Evolutionary conservation across 352 stramenopile genomes (phyloP), one percentile per base, ranked within the genome.

Genomic region (Phytophthora boehmeriae): DNA sequence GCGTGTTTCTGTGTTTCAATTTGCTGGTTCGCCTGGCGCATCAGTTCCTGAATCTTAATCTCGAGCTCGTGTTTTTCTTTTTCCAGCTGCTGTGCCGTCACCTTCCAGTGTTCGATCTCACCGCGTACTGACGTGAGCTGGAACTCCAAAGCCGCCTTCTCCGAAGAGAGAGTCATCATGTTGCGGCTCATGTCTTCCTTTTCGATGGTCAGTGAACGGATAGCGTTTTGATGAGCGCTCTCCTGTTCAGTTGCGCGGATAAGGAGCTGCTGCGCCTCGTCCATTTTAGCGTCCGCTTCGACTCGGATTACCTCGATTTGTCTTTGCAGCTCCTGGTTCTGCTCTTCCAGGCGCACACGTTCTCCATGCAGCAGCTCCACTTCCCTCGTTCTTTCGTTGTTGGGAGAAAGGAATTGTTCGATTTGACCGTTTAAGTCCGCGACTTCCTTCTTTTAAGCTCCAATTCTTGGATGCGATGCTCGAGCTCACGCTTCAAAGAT

Each of bases 111-210:
- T 10, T 77, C 65, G 38, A 64, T 70, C 17, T 79, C 61, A 59
- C 71, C 67, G 25, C 75, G 77, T 28, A 80, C 72, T 23, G 71
- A 71, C 16, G 56, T 41, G 30, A 89, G 20, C 54, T 92, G 79
- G 27, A 62, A 64, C 53, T 91, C 81, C 14, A 90, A 46, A 11
- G 65, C 54, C 2, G 75, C 47, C 36, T 88, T 89, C 45, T 92
- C 78, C 2, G 68, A 72, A n/a, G 67, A 64, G 6, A 89, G 49
- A 0, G 65, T 56, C 35, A 68, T 59, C 19, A 90, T 59, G 8
- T 74, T 83, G 20, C 76, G 76, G 22, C 74, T 86, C 48, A 81
- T 41, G 9, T 85, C 79, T 57, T 91, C 81, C 47, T 89, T 93
- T 39, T 93, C 83, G 16, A 73, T 66, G 50, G 72, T 65, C 20